Base-by-base conservation (phyloP, 2,329 filamentous ascomycete genomes). In the Phialophora tarda region DNA sequence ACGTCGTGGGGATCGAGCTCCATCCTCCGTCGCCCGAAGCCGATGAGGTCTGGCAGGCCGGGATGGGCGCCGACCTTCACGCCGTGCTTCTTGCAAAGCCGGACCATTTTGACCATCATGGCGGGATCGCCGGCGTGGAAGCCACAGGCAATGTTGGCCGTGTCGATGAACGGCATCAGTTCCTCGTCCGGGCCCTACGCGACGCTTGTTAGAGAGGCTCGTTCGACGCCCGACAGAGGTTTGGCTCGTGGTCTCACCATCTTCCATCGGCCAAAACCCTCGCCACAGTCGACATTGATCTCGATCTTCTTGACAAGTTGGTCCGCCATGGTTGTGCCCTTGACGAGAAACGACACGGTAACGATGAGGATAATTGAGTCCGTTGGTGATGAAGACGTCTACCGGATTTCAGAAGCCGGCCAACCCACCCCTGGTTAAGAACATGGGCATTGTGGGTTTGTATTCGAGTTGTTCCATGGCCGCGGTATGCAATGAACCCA, bases 1-100 rank as follows among this genome's bases (percentile, higher is more conserved):
- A 86, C 77, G 69, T 88, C 85, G 21, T 84, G 82, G 1, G 84
- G 79, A 0, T 80, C 77, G 69, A 89, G 79, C 50, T 84, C 83
- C 75, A 89, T 88, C 66, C 85, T 82, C 24, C 87, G 81, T 1
- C 87, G 79, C 1, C 87, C 87, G 71, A 89, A 89, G 8, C 87
- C 87, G 75, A 87, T 82, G n/a, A 88, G 80, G 73, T 89, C 59
- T 54, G 84, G 86, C 0, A 89, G 78, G 1, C 86, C 86, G 0
- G 87, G 87, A 70, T 90, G 87, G 0, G 88, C 88, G 7, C 87
- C 87, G 3, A 85, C 77, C 50, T 78, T 80, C 63, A 89, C 81
- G 63, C 80, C 79, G 75, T 87, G 82, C 41, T 80, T 73, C 75
- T 88, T 88, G 76, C 84, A 86, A 23, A 82, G 77, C 6, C 77